These are phyloP conservation scores for Kazachstania bromeliacearum DNA, from an alignment of 805 yeast genomes.

Conservation along the genomic window DNA sequence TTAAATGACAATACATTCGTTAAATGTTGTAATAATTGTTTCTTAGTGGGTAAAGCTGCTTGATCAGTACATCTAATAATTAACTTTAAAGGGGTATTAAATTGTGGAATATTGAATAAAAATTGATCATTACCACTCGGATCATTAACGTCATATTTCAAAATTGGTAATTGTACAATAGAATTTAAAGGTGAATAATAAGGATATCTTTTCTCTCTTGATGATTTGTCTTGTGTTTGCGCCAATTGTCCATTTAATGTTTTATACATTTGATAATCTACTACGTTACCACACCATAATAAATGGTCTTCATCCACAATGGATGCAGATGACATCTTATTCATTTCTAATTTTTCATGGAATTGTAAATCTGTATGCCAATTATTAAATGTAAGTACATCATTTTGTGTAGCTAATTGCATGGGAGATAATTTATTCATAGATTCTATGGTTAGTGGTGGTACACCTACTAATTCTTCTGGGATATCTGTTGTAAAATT, in stretches of 20 bases:
- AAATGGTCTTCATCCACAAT: slow-evolving; percentile 34
- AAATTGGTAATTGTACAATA: slow-evolving; percentile 33
- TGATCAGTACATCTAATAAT: slow-evolving; percentile 50
- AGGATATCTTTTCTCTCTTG: slow-evolving; percentile 14
- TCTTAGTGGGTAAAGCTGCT: slow-evolving; percentile 41
- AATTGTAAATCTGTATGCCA: slow-evolving; percentile 64
- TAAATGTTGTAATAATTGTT: slow-evolving; percentile 18
- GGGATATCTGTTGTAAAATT: slow-evolving; percentile 13
- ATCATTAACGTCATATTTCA: slow-evolving; percentile 13
- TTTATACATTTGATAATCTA: slow-evolving; percentile 48
- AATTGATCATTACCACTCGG: slow-evolving; percentile 19
- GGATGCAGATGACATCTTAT: slow-evolving; percentile 76
- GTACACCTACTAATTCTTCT: slow-evolving; percentile 19
- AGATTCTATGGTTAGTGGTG: slow-evolving; percentile 10
- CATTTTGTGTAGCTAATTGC: slow-evolving; percentile 29
- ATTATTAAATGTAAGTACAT: slow-evolving; percentile 37
- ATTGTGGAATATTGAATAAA: slow-evolving; percentile 41
- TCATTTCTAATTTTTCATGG: slow-evolving; percentile 74
- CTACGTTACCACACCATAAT: slow-evolving; percentile 77
- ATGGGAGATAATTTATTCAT: slow-evolving; percentile 10
- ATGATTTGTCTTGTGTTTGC: background rate
- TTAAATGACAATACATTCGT: background rate
- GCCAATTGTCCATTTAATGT: slow-evolving; percentile 6
- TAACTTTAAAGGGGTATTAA: slow-evolving; percentile 22
- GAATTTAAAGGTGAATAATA: slow-evolving; percentile 47